A percentile compares a stretch with the other conserved stretches of the same genome.
phyloP scores from a whole-genome alignment of 805 yeast genomes.

The Yamadazyma paraphyllophila region DNA sequence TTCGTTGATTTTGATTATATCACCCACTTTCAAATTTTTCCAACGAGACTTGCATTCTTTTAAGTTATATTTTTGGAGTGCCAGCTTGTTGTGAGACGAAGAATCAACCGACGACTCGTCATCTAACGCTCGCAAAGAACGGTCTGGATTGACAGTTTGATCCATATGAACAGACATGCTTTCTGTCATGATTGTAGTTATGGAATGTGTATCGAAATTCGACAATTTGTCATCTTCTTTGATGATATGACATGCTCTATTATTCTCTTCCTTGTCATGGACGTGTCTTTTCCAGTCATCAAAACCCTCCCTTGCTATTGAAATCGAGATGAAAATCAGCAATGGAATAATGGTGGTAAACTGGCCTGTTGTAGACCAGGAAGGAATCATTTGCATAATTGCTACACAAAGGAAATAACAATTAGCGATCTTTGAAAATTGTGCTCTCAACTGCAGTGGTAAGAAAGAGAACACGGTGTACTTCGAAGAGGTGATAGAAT shows the following conservation, averaged over 20 bases:
- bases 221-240: slow-evolving; percentile 29
- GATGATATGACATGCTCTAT: slow-evolving; percentile 31
- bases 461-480: slow-evolving; percentile 78
- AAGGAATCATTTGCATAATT: slow-evolving; percentile 90
- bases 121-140: neutral
- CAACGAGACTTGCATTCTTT: slow-evolving; percentile 46
- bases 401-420: slow-evolving; percentile 87
- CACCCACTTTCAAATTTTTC: slow-evolving; percentile 87
- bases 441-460: slow-evolving; percentile 87
- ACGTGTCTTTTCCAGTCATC: slow-evolving; percentile 89
- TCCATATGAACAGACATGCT: slow-evolving; percentile 22
- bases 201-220: slow-evolving; percentile 35
- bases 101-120: neutral
- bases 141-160: neutral
- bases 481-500: slow-evolving; percentile 80
- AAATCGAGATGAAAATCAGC: slow-evolving; percentile 78
- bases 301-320: slow-evolving; percentile 89
- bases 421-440: slow-evolving; percentile 90
- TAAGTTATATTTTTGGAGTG: slow-evolving; percentile 31
- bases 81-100: slow-evolving; percentile 13
- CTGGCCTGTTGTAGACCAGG: slow-evolving; percentile 97
- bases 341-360: slow-evolving; percentile 92
- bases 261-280: slow-evolving; percentile 83
- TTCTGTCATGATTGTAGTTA: slow-evolving; percentile 22
- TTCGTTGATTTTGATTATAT: slow-evolving; percentile 64